Percentiles rank a stretch among this genome's conserved stretches.
These are phyloP conservation scores for Medicago ruthenica DNA, from an alignment of 306 rosid genomes.

Conservation along the genomic window DNA sequence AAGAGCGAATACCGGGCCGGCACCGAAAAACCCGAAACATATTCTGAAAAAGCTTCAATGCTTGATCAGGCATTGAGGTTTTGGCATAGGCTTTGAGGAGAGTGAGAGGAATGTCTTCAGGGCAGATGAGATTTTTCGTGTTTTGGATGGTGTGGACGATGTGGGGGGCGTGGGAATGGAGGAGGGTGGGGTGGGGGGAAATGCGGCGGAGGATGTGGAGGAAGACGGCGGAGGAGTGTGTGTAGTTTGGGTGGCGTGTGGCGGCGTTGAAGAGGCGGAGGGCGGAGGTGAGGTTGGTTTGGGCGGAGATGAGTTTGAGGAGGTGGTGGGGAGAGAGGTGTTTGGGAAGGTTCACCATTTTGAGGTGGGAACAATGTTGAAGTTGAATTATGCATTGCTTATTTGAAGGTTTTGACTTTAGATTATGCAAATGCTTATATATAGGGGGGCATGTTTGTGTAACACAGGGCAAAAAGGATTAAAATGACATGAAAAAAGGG, in stretches of 20 bases:
- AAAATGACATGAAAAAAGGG: too few relatives aligned
- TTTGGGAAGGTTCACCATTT: constrained; percentile 74
- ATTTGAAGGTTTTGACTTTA: neutral
- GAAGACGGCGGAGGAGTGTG: constrained; percentile 62
- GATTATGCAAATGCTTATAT: too few relatives aligned
- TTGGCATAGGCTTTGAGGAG: constrained; percentile 79
- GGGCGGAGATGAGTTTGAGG: constrained; percentile 73
- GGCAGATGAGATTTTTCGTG: constrained; percentile 60
- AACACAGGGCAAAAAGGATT: too few relatives aligned
- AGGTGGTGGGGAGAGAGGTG: constrained; percentile 61
- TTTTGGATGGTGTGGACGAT: constrained; percentile 54
- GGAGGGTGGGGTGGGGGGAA: constrained; percentile 49
- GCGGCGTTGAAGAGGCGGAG: constrained; percentile 74
- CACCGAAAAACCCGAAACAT: constrained; percentile 84
- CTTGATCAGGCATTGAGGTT: constrained; percentile 76
- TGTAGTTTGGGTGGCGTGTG: constrained; percentile 54
- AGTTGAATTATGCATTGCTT: neutral
- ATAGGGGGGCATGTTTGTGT: too few relatives aligned
- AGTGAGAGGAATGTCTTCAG: constrained; percentile 77
- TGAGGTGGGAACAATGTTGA: constrained; percentile 1
- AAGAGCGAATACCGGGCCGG: constrained; percentile 67
- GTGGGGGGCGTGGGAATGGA: constrained; percentile 51
- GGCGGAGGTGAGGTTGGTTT: constrained; percentile 62
- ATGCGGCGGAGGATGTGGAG: constrained; percentile 78
- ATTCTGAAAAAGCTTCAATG: constrained; percentile 59